A percentile compares a stretch with the other conserved stretches of the same genome.
phyloP scores from a whole-genome alignment of 2,329 filamentous ascomycete genomes.

The Paraphaeosphaeria minitans region DNA sequence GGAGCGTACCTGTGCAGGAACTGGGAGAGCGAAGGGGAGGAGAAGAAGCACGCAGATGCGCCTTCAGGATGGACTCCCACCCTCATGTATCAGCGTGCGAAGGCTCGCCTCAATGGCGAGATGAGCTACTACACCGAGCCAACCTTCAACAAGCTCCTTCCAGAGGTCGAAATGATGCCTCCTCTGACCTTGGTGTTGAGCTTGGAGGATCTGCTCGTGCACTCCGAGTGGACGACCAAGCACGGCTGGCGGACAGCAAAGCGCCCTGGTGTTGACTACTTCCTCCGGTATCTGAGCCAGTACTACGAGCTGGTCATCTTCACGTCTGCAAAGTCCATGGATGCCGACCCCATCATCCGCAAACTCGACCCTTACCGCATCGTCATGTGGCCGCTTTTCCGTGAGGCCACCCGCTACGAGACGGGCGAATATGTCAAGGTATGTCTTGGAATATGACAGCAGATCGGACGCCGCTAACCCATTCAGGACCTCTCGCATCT shows the following conservation, averaged over 20 bases:
- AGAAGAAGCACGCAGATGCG: conserved; percentile 68
- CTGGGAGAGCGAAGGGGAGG: conserved; percentile 80
- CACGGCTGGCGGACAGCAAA: conserved; percentile 96
- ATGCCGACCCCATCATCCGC: conserved; percentile 84
- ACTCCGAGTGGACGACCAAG: conserved; percentile 92
- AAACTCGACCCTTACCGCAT: conserved; percentile 96
- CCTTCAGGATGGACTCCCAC: conserved; percentile 78
- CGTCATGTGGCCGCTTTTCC: conserved; percentile 92
- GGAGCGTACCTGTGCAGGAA: conserved; percentile 82
- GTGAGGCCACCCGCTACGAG: conserved; percentile 96
- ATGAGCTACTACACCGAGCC: conserved; percentile 95
- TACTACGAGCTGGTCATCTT: conserved; percentile 99
- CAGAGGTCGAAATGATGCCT: conserved; percentile 77
- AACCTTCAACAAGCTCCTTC: conserved; percentile 90
- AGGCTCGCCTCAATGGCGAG: conserved; percentile 74
- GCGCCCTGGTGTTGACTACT: conserved; percentile 94
- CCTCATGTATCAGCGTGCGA: conserved; percentile 81
- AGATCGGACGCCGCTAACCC: conserved; percentile 19
- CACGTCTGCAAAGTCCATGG: conserved; percentile 82
- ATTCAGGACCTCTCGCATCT: conserved; percentile 90
- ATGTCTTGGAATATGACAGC: conserved; percentile 27
- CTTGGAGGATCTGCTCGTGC: conserved; percentile 90
- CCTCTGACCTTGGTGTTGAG: conserved; percentile 93
- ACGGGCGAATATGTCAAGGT: conserved; percentile 97
- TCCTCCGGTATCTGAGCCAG: conserved; percentile 92